Conservation (phyloP, 306 rosid genomes). For the Gastrolobium bilobum region DNA sequence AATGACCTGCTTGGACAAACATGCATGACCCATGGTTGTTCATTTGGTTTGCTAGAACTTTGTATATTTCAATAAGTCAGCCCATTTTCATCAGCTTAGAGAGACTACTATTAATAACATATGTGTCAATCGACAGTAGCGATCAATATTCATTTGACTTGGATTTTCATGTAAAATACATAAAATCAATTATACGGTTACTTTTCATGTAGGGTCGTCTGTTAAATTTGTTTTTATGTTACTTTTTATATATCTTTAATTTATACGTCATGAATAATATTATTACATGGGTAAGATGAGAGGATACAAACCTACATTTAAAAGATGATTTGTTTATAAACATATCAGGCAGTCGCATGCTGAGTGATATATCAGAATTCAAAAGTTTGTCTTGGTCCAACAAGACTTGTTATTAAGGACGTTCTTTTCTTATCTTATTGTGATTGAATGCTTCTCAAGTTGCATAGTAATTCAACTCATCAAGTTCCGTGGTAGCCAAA, state of each 20-base stretch:
- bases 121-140: neutral
- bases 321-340: no score
- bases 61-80: neutral
- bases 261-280: no score
- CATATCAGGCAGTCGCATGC: no score
- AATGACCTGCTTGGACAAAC: neutral
- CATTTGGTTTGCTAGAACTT: neutral
- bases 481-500: no score
- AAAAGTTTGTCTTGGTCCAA: slow-evolving; percentile 7
- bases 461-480: neutral
- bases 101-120: neutral
- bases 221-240: no score
- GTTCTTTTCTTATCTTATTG: neutral
- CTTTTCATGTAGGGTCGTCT: no score
- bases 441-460: neutral
- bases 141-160: neutral
- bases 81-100: neutral
- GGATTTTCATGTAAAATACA: no score
- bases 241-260: no score
- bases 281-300: no score
- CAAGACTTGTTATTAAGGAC: neutral
- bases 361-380: neutral
- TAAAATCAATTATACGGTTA: no score
- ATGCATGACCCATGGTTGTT: neutral
- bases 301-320: no score